A percentile compares a stretch with the other conserved stretches of the same genome.
phyloP scores from a whole-genome alignment of 129 eudicot species.

The Ambrosia trifida region DNA sequence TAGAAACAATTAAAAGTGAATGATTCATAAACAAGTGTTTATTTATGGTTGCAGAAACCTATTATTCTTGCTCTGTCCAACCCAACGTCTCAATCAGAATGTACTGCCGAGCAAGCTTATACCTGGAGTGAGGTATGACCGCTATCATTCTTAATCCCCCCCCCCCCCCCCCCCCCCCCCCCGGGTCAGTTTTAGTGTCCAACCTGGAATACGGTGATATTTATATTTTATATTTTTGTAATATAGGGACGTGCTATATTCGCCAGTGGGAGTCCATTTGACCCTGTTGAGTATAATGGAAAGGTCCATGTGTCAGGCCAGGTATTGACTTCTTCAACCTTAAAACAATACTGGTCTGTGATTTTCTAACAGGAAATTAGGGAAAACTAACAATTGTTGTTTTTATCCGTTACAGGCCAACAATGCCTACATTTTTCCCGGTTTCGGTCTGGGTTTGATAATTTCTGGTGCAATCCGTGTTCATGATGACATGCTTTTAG shows the following conservation, averaged over 20 bases:
- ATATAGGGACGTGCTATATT: conserved; percentile 84
- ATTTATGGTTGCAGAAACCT: conserved; percentile 64
- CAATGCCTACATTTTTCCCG: conserved; percentile 96
- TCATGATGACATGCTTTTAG: conserved; percentile 96
- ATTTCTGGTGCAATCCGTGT: conserved; percentile 99
- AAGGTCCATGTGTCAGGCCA: conserved; percentile 77
- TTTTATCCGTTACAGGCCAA: conserved; percentile 61
- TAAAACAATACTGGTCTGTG: background rate
- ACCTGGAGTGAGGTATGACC: conserved; percentile 81
- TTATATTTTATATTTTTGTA: background rate
- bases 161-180: too few species aligned
- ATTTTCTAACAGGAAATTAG: background rate
- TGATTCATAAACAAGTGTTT: conserved; percentile 5
- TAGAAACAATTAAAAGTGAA: conserved; percentile 10
- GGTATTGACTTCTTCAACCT: conserved; percentile 47
- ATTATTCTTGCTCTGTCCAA: conserved; percentile 91
- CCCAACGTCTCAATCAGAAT: conserved; percentile 97
- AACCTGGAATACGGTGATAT: background rate
- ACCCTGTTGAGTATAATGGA: conserved; percentile 81
- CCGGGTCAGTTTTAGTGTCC: background rate
- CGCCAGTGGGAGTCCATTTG: conserved; percentile 99
- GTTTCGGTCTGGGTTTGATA: conserved; percentile 90
- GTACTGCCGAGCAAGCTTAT: conserved; percentile 98
- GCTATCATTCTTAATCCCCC: background rate
- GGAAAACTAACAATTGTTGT: background rate